These are phyloP conservation scores for Vinca minor DNA, from an alignment of 257 asterid genomes.

Conservation along the genomic window DNA sequence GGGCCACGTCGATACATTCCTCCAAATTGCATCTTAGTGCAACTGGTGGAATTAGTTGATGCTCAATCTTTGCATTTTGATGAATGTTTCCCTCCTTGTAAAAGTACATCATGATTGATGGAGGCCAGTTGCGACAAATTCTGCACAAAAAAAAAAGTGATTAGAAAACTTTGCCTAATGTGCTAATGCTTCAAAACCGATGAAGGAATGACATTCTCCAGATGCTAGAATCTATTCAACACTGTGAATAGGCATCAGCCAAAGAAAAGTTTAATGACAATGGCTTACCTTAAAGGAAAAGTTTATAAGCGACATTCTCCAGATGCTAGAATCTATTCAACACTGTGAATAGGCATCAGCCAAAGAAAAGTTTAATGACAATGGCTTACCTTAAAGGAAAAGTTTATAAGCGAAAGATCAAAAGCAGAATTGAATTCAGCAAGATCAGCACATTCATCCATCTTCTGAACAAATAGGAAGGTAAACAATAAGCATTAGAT, in stretches of 20 bases:
- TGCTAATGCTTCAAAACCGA: too few relatives aligned
- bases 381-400: slow-evolving; percentile 75
- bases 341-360: too few relatives aligned
- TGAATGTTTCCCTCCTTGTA: slow-evolving; percentile 60
- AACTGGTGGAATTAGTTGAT: too few relatives aligned
- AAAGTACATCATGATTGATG: slow-evolving; percentile 75
- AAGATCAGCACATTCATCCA: slow-evolving; percentile 83
- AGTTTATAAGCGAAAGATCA: slow-evolving; percentile 72
- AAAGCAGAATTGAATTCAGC: slow-evolving; percentile 61
- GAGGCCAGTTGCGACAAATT: slow-evolving; percentile 87
- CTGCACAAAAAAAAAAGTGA: slow-evolving; percentile 32
- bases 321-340: too few relatives aligned
- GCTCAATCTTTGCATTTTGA: too few relatives aligned
- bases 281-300: slow-evolving; percentile 80
- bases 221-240: too few relatives aligned
- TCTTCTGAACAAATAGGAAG: slow-evolving; percentile 45
- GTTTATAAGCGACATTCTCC: slow-evolving; percentile 45
- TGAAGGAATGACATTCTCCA: background rate
- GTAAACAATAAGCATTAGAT: slow-evolving; percentile 14
- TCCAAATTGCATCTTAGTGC: too few relatives aligned
- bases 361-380: too few relatives aligned
- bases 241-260: too few relatives aligned
- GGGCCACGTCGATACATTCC: too few relatives aligned
- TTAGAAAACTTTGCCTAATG: background rate
- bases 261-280: too few relatives aligned